Conservation (phyloP, 1,284 basidiomycete species). For the Peniophora sp. region DNA sequence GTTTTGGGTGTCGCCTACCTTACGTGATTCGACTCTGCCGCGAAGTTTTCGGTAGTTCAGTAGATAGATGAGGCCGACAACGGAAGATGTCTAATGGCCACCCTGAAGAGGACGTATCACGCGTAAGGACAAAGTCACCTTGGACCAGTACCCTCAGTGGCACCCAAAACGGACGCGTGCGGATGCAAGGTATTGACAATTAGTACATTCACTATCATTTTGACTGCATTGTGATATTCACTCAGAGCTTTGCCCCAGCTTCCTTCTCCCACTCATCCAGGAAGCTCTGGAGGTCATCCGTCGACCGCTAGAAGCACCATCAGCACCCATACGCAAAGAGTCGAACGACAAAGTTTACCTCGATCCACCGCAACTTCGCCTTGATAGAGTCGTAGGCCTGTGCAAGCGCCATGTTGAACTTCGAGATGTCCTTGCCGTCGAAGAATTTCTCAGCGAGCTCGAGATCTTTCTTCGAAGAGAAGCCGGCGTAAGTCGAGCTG, state of each 20-base stretch:
- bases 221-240: no score
- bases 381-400: slow-evolving; percentile 64
- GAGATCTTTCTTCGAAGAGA: slow-evolving; percentile 68
- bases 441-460: slow-evolving; percentile 62
- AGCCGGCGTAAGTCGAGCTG: slow-evolving; percentile 50
- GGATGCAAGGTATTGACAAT: no score
- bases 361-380: slow-evolving; percentile 49
- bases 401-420: slow-evolving; percentile 53
- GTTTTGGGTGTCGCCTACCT: no score
- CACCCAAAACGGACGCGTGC: no score
- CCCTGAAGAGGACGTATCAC: no score
- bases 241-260: not conserved
- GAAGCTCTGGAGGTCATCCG: slow-evolving; percentile 2
- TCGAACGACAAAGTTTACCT: slow-evolving; percentile 27
- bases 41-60: no score
- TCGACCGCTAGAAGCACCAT: not conserved
- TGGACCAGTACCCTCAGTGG: no score
- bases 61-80: no score
- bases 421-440: slow-evolving; percentile 60
- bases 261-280: not conserved
- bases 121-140: no score
- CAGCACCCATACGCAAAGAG: not conserved
- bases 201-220: no score
- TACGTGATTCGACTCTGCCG: no score
- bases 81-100: no score